Conservation (phyloP, 768 basidiomycete genomes). For the Daedaleopsis nitida region DNA sequence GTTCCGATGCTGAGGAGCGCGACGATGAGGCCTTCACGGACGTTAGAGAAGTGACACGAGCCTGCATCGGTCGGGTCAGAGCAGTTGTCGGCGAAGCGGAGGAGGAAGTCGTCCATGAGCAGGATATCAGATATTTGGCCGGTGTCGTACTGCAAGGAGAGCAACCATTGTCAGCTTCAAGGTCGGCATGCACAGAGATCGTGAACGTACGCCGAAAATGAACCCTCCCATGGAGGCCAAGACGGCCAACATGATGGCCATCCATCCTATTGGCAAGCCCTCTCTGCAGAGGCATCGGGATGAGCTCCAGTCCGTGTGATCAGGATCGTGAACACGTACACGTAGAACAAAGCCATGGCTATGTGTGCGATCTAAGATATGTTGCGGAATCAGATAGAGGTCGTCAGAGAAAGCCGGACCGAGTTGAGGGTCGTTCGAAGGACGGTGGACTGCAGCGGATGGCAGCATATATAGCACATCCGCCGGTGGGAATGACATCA, state of each 20-base stretch:
- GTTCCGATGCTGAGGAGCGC: slow-evolving; percentile 73
- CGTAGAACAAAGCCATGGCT: slow-evolving; percentile 33
- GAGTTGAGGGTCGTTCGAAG: not conserved
- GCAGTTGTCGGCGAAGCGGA: slow-evolving; percentile 59
- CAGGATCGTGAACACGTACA: slow-evolving; percentile 20
- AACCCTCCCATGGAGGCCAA: slow-evolving; percentile 70
- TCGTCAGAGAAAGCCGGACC: not conserved
- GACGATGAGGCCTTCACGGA: slow-evolving; percentile 68
- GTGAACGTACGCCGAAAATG: slow-evolving; percentile 30
- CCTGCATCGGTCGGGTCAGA: slow-evolving; percentile 36
- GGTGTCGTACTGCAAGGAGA: slow-evolving; percentile 54
- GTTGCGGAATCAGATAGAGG: not conserved
- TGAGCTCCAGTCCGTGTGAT: not conserved
- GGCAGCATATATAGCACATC: slow-evolving; percentile 9
- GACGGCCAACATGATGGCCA: slow-evolving; percentile 65
- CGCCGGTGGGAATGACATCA: slow-evolving; percentile 17
- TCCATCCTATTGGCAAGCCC: slow-evolving; percentile 62
- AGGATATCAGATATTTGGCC: slow-evolving; percentile 80
- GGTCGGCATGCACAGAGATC: not conserved
- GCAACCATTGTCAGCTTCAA: not conserved
- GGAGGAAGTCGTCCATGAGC: slow-evolving; percentile 68
- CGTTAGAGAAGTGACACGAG: slow-evolving; percentile 55
- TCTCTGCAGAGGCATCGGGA: slow-evolving; percentile 36
- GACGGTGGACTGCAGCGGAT: not conserved
- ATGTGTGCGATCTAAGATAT: not conserved